Conservation (phyloP, 2,329 filamentous ascomycete genomes). For the Phoma sp. region DNA sequence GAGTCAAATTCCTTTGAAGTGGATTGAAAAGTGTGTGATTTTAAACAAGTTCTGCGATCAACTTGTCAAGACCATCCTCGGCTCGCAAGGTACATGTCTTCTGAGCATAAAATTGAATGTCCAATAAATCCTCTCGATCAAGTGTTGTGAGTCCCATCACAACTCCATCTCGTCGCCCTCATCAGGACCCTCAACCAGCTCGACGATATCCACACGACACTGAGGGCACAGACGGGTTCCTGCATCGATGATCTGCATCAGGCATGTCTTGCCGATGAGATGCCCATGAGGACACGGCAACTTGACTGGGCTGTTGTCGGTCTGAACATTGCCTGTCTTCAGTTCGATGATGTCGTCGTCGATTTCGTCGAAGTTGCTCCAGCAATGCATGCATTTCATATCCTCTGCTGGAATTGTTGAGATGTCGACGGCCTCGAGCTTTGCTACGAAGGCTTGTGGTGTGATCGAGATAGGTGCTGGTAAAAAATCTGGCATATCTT, state of each 20-base stretch:
- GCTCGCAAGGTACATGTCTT: no score
- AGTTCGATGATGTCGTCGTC: neutral
- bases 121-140: no score
- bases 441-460: neutral
- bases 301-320: slow-evolving; percentile 15
- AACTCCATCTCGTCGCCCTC: no score
- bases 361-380: neutral
- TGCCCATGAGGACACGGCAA: slow-evolving; percentile 15
- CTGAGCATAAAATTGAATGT: no score
- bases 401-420: neutral
- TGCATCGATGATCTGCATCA: slow-evolving; percentile 12
- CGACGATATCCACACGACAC: slow-evolving; percentile 11
- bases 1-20: no score
- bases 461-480: neutral
- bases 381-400: neutral
- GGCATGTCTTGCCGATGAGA: slow-evolving; percentile 16
- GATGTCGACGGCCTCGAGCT: neutral
- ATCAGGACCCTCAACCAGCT: neutral
- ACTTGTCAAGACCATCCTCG: no score
- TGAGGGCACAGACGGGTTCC: slow-evolving; percentile 9
- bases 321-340: neutral
- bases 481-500: no score
- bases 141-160: no score
- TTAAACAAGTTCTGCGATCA: no score
- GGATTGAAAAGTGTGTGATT: no score